Base-by-base conservation (phyloP, 768 basidiomycete genomes). In the Hirschioporus abietinus region DNA sequence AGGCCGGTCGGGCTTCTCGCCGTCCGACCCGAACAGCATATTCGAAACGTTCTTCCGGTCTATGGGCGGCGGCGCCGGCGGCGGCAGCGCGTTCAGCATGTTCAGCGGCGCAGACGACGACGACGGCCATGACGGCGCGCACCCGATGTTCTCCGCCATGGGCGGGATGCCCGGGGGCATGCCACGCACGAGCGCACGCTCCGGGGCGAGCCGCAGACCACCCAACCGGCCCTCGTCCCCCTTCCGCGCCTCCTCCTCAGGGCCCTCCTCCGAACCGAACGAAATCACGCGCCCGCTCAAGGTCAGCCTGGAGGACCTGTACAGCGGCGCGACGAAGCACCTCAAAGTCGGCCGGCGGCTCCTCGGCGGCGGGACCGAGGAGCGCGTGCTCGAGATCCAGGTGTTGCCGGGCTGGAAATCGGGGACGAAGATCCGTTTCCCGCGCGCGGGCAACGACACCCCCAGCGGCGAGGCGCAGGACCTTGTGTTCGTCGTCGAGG, bases 401-500 rank as follows among this genome's bases (percentile, higher is more conserved):
- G 83, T 93, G 25, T 83, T 84, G 69, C 93, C 96, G 0, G 96
- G 96, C 0, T 99, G 95, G 95, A 98, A 98, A 83, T 86, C 87
- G 68, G 96, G 96, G 0, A 98, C 96, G 20, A 97, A 96, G 79
- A 85, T 99, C 67, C 88, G 93, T 58, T 98, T 96, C 77, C 86
- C 92, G 0, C 85, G 86, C 24, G 90, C 93, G 10, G 94, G 94
- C 1, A 95, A 98, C 76, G 94, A 95, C 72, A 82, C 83, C 64
- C 74, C 79, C 15, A 75, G 68, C 35, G 89, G 90, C 12, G 89
- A 89, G 60, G 75, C 90, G 17, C 94, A 95, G 72, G 93, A 96
- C 75, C 83, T 99, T n/a, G 95, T 95, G 35, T 98, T 99, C 74
- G 87, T 96, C 61, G 87, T 97, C n/a, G 96, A 97, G 76, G 95